These are phyloP conservation scores for Peterozyma xylosa DNA, from an alignment of 805 yeast species.

Conservation along the genomic window DNA sequence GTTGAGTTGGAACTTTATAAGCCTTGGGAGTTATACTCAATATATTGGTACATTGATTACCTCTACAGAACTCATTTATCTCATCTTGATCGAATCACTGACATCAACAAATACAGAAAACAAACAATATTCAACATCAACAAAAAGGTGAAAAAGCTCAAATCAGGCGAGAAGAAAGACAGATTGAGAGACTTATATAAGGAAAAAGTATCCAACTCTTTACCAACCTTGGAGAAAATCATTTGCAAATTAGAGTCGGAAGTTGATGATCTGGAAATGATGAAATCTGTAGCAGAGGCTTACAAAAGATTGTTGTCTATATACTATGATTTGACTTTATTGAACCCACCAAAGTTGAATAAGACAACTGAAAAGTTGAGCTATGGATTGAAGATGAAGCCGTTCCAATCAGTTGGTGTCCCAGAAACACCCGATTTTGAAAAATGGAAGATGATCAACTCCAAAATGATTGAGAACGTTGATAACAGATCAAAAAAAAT, in stretches of 20 bases:
- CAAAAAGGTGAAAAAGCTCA: conserved; percentile 36
- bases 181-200: conserved; percentile 26
- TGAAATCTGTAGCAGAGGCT: conserved; percentile 17
- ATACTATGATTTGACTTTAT: conserved; percentile 8
- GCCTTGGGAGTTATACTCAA: conserved; percentile 57
- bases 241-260: conserved; percentile 17
- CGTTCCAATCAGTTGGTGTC: conserved; percentile 72
- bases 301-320: conserved; percentile 5
- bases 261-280: conserved; percentile 16
- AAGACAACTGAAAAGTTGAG: conserved; percentile 25
- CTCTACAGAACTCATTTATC: conserved; percentile 31
- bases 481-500: conserved; percentile 4
- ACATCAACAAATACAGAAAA: conserved; percentile 27
- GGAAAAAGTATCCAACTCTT: conserved; percentile 20
- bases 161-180: conserved; percentile 44
- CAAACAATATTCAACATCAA: conserved; percentile 23
- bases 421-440: conserved; percentile 55
- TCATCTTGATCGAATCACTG: conserved; percentile 36
- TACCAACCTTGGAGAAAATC: conserved; percentile 27
- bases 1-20: conserved; percentile 70
- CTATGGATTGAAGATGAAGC: conserved; percentile 62
- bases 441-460: conserved; percentile 18
- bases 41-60: conserved; percentile 62
- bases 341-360: conserved; percentile 20
- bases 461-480: not conserved